Evolutionary conservation across 768 basidiomycete species (phyloP), one percentile per base, ranked within the genome.

Genomic region (Mycena alexandri): DNA sequence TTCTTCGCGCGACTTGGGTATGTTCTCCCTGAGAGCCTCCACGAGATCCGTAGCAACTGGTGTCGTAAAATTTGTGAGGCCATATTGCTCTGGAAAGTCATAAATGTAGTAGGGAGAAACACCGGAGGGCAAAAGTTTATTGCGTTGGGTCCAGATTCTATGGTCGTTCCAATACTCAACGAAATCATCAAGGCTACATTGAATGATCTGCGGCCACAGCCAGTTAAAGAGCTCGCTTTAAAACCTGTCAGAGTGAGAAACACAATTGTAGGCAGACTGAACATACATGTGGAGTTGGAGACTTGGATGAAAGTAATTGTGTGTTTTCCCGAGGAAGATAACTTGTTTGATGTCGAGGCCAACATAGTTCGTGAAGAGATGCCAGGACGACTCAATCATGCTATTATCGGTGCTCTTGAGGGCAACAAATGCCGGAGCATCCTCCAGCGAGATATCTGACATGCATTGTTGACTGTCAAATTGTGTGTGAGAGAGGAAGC

Each of bases 171-270:
- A 75, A 61, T 73, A 71, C 17, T 73, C 55, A 9, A 47, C 33
- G 60, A 75, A 77, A 25, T 66, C 56, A 58, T 77, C 66, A 17
- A 74, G 56, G 14, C 42, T 25, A 6, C 38, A 19, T 42, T 77
- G 74, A 17, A 76, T 47, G 24, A 77, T 69, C 16, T 63, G 65
- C 6, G 71, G 72, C 76, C 76, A 77, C 4, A 77, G 54, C 75
- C 74, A 77, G 16, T 73, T 53, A 42, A 75, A 76, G 4, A 76
- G 58, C 22, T 72, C 14, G 21, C 73, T 57, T 43, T 16, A 51
- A 48, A 24, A 44, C 11, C 16, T 14, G 21, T 46, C 13, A 50
- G 4, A 42, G n/a, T 6, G 34, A 16, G 14, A 5, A n/a, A n/a
- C n/a, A 36, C n/a, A 36, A 4, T 11, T 55, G 13, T 25, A 8